These are phyloP conservation scores for Aquilaria sinensis DNA, from an alignment of 345 rosid genomes.

Conservation along the genomic window DNA sequence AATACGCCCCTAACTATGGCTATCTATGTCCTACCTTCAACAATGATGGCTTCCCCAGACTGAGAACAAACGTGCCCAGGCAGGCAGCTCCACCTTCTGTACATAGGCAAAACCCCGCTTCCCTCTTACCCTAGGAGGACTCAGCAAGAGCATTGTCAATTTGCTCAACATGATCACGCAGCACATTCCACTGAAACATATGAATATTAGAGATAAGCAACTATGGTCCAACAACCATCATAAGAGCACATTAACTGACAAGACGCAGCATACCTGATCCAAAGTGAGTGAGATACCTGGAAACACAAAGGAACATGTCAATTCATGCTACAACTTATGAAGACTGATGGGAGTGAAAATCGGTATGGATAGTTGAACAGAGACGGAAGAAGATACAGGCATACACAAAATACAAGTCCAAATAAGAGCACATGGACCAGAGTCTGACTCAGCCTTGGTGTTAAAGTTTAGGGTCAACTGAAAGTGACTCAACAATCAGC, in stretches of 20 bases:
- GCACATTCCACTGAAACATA: slow-evolving; percentile 42
- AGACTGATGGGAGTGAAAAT: too few species aligned
- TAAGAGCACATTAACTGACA: neutral
- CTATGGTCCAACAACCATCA: neutral
- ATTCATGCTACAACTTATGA: neutral
- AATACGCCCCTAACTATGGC: too few species aligned
- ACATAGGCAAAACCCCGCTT: neutral
- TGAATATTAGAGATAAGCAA: slow-evolving; percentile 3
- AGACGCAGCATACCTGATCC: slow-evolving; percentile 59
- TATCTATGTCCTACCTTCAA: too few species aligned
- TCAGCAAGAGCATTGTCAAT: slow-evolving; percentile 53
- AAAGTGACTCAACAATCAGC: too few species aligned
- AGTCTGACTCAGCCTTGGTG: too few species aligned
- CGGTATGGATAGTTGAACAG: too few species aligned
- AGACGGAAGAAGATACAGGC: too few species aligned
- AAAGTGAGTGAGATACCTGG: slow-evolving; percentile 73
- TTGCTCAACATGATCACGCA: slow-evolving; percentile 39
- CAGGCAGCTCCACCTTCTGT: neutral
- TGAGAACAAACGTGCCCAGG: too few species aligned
- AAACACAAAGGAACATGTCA: slow-evolving; percentile 10
- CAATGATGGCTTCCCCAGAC: too few species aligned
- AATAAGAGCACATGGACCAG: too few species aligned
- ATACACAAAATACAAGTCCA: too few species aligned
- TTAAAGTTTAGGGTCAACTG: too few species aligned
- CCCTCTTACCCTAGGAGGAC: slow-evolving; percentile 15